Percentiles rank a stretch among this genome's conserved stretches.
phyloP scores from a whole-genome alignment of 768 basidiomycete genomes.

The Ramaria sp. region DNA sequence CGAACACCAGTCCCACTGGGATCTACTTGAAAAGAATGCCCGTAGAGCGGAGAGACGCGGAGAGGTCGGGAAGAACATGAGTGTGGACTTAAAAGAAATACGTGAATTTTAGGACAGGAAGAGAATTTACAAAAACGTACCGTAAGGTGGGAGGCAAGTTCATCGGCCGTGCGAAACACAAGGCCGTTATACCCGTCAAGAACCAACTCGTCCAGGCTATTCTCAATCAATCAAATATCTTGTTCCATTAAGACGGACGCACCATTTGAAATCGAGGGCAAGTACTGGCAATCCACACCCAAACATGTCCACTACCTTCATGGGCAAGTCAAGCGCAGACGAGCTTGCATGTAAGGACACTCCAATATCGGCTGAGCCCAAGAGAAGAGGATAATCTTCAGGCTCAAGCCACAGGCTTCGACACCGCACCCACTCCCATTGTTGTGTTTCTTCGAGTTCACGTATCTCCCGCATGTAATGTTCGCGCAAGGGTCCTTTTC shows the following conservation, averaged over 20 bases:
- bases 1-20: conserved; percentile 48
- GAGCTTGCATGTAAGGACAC: conserved; percentile 87
- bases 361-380: conserved; percentile 89
- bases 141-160: conserved; percentile 66
- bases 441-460: conserved; percentile 36
- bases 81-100: conserved; percentile 32
- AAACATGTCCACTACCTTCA: conserved; percentile 99
- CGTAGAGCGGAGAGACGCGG: conserved; percentile 39
- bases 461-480: conserved; percentile 63
- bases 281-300: conserved; percentile 93
- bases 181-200: conserved; percentile 76
- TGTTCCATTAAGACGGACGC: conserved; percentile 14
- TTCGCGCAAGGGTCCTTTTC: conserved; percentile 71
- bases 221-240: neutral
- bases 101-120: neutral
- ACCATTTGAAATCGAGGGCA: conserved; percentile 83
- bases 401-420: conserved; percentile 82
- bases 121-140: conserved; percentile 25
- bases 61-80: conserved; percentile 51
- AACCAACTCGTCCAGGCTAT: conserved; percentile 79
- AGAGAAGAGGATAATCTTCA: conserved; percentile 77
- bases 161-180: conserved; percentile 53
- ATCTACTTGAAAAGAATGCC: conserved; percentile 21
- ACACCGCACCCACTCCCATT: conserved; percentile 71
- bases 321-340: conserved; percentile 85